A percentile compares a stretch with the other conserved stretches of the same genome.
These are phyloP conservation scores for Simmondsia chinensis DNA, from an alignment of 148 eudicot genomes.

Conservation along the genomic window DNA sequence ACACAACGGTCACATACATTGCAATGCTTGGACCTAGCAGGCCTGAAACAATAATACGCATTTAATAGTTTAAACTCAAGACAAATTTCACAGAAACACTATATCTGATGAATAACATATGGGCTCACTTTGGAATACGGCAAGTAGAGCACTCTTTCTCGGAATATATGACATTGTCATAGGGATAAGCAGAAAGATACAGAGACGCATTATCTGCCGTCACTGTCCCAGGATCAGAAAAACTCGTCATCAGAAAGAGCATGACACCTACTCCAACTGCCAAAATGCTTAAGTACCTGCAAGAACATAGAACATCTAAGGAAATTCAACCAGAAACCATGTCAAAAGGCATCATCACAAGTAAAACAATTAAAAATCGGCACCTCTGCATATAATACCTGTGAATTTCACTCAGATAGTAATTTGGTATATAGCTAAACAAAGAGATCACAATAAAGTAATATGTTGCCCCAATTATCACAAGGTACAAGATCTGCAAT, in stretches of 20 bases:
- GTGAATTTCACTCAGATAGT: constrained; percentile 76
- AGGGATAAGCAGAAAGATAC: constrained; percentile 79
- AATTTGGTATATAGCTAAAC: constrained; percentile 80
- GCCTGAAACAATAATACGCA: constrained; percentile 37
- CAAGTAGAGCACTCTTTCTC: constrained; percentile 89
- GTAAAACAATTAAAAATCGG: constrained; percentile 2
- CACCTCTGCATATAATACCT: constrained; percentile 31
- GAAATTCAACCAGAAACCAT: constrained; percentile 11
- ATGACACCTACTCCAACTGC: constrained; percentile 80
- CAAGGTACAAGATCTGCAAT: constrained; percentile 72
- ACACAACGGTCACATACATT: constrained; percentile 89
- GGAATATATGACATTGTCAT: constrained; percentile 66
- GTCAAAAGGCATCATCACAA: background rate
- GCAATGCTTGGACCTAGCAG: constrained; percentile 99
- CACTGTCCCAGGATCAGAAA: constrained; percentile 92
- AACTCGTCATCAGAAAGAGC: constrained; percentile 81
- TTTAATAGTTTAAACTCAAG: constrained; percentile 5
- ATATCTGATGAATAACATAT: constrained; percentile 4
- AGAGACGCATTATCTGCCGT: constrained; percentile 68
- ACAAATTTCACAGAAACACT: background rate
- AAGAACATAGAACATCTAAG: constrained; percentile 18
- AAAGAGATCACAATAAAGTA: constrained; percentile 60
- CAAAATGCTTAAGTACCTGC: constrained; percentile 73
- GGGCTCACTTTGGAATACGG: constrained; percentile 72
- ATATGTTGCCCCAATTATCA: constrained; percentile 65